phyloP scores from a whole-genome alignment of 768 basidiomycete species.

The Pluteus cervinus region DNA sequence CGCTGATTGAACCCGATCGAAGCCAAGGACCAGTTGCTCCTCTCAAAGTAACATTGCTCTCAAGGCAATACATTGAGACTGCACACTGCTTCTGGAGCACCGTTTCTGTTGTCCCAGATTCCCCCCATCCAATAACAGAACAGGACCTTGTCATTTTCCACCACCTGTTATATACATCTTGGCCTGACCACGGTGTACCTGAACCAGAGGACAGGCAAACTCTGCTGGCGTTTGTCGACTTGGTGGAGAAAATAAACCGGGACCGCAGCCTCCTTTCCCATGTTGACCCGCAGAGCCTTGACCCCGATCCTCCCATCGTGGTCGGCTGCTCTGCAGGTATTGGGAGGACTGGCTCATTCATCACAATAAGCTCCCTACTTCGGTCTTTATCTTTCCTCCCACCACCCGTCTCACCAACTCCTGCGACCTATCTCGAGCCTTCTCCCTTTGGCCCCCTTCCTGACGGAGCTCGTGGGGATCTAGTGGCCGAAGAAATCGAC shows the following conservation, averaged over 20 bases:
- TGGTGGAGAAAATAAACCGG: constrained; percentile 62
- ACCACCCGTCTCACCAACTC: constrained; percentile 23
- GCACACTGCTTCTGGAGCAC: constrained; percentile 60
- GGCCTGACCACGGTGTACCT: constrained; percentile 88
- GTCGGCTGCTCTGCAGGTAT: constrained; percentile 85
- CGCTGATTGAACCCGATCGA: constrained; percentile 42
- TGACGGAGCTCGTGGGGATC: constrained; percentile 40
- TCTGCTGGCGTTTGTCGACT: constrained; percentile 52
- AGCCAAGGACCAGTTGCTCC: constrained; percentile 28
- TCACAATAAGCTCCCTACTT: constrained; percentile 74
- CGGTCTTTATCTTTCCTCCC: constrained; percentile 48
- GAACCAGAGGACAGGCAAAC: constrained; percentile 49
- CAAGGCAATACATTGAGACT: constrained; percentile 37
- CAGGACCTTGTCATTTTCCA: constrained; percentile 59
- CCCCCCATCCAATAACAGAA: no score
- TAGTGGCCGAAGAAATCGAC: constrained; percentile 69
- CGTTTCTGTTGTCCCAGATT: constrained; percentile 41
- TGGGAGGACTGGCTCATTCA: constrained; percentile 83
- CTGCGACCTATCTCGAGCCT: constrained; percentile 27
- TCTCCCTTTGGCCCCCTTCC: constrained; percentile 60
- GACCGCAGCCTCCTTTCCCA: constrained; percentile 27
- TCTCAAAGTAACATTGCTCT: constrained; percentile 54
- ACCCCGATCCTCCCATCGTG: constrained; percentile 72
- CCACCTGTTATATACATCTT: constrained; percentile 68
- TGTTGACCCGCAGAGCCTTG: constrained; percentile 20